Evolutionary conservation across 257 asterid genomes (phyloP).

Genomic region (Perilla frutescens): DNA sequence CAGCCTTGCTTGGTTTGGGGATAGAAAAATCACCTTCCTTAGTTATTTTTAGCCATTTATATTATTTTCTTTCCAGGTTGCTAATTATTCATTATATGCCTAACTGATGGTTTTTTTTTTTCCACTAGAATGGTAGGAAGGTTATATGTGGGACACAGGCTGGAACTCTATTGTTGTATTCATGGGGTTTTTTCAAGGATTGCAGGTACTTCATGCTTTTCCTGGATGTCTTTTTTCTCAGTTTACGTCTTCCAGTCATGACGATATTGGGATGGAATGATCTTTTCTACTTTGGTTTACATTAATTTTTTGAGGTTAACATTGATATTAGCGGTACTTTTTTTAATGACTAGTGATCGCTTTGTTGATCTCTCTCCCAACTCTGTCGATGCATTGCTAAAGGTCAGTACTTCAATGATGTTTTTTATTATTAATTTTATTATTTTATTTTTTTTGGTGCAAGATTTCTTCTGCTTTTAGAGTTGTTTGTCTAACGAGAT

Average conservation of each 20-base stretch:
- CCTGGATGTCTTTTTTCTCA: neutral
- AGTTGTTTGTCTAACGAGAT: constrained; percentile 20
- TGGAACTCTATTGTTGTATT: constrained; percentile 78
- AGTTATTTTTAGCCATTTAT: constrained; percentile 1
- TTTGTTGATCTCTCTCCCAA: constrained; percentile 87
- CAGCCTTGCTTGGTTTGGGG: neutral
- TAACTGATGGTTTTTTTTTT: constrained; percentile 26
- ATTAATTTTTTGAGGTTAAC: constrained; percentile 28
- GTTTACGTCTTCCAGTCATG: neutral
- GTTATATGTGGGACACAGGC: constrained; percentile 82
- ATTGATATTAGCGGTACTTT: constrained; percentile 29
- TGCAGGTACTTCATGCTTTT: constrained; percentile 66
- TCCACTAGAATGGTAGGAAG: constrained; percentile 80
- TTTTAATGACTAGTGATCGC: constrained; percentile 68
- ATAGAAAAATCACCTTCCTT: neutral
- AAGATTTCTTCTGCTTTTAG: constrained; percentile 5
- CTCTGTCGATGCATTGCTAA: constrained; percentile 79
- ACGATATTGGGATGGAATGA: constrained; percentile 20
- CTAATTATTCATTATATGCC: constrained; percentile 1
- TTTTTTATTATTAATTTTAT: neutral
- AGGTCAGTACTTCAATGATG: constrained; percentile 53
- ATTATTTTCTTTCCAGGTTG: neutral
- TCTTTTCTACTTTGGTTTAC: constrained; percentile 23
- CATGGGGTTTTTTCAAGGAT: constrained; percentile 99
- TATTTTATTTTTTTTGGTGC: neutral